These are phyloP conservation scores for Drechslerella coelobrocha DNA, from an alignment of 2,329 filamentous ascomycete species.

Conservation along the genomic window DNA sequence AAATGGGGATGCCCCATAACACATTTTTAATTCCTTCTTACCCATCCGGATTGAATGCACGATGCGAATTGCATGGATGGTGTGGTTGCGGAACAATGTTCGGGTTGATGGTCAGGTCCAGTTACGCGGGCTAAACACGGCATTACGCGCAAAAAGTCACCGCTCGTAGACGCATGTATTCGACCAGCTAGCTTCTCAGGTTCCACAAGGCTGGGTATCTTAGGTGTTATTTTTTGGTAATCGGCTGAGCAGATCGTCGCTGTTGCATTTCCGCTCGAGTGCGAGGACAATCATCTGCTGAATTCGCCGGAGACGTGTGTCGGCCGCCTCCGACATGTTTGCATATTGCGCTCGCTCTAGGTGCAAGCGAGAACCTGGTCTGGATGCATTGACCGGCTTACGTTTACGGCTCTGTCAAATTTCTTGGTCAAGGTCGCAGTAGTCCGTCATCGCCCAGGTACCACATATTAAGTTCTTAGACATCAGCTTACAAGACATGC, in stretches of 20 bases:
- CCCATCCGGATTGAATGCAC: neutral
- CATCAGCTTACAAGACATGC: neutral
- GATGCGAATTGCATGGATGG: neutral
- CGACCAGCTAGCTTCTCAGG: constrained; percentile 12
- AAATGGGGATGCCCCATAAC: neutral
- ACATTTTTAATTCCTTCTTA: neutral
- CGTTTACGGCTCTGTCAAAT: too few species aligned
- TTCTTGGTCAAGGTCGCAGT: neutral
- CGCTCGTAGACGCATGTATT: neutral
- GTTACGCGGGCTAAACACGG: constrained; percentile 46
- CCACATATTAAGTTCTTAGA: neutral
- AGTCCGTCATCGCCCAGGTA: too few species aligned
- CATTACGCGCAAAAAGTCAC: constrained; percentile 38
- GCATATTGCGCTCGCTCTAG: neutral
- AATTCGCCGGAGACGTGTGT: neutral
- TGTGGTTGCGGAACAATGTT: constrained; percentile 11
- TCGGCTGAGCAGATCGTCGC: constrained; percentile 20
- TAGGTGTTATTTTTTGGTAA: constrained; percentile 45
- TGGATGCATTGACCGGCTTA: too few species aligned
- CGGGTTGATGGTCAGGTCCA: constrained; percentile 12
- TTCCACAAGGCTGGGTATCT: constrained; percentile 32
- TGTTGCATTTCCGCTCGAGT: neutral
- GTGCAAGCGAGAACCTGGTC: neutral
- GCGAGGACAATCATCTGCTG: neutral
- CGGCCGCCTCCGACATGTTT: neutral